These are phyloP conservation scores for Neurospora tetrasperma DNA, from an alignment of 495 filamentous ascomycete species.

Conservation along the genomic window DNA sequence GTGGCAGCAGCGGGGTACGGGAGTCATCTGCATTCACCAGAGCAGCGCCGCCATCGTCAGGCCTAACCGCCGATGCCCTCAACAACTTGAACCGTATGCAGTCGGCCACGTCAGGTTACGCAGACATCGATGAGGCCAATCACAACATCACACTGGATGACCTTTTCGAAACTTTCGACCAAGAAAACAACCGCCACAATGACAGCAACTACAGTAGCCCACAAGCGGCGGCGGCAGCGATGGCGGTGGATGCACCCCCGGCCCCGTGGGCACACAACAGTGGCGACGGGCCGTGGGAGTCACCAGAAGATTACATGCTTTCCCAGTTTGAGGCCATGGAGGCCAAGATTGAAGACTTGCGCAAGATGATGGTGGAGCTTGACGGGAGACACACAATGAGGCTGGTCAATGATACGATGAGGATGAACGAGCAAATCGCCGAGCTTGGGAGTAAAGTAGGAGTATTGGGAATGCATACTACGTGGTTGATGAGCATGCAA, in stretches of 20 bases:
- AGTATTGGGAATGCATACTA: conserved; percentile 43
- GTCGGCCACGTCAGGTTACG: background rate
- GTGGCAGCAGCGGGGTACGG: background rate
- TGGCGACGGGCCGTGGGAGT: background rate
- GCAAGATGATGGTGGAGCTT: conserved; percentile 33
- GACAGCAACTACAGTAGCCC: conserved; percentile 6
- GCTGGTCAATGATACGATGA: conserved; percentile 40
- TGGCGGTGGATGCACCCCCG: conserved; percentile 8
- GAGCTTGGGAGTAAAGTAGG: conserved; percentile 42
- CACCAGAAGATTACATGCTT: conserved; percentile 23
- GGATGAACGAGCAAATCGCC: conserved; percentile 41
- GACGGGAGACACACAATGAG: conserved; percentile 38
- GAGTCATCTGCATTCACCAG: background rate
- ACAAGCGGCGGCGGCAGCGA: background rate
- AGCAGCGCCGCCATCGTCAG: background rate
- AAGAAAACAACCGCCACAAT: conserved; percentile 5
- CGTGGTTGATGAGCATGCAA: conserved; percentile 40
- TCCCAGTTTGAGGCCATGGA: conserved; percentile 38
- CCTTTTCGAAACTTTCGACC: background rate
- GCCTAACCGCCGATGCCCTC: background rate
- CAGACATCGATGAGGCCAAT: background rate
- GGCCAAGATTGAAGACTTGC: conserved; percentile 33
- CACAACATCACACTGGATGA: background rate
- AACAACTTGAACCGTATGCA: background rate
- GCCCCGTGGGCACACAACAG: background rate